These are phyloP conservation scores for Tremella fuciformis DNA, from an alignment of 768 basidiomycete species.

Conservation along the genomic window DNA sequence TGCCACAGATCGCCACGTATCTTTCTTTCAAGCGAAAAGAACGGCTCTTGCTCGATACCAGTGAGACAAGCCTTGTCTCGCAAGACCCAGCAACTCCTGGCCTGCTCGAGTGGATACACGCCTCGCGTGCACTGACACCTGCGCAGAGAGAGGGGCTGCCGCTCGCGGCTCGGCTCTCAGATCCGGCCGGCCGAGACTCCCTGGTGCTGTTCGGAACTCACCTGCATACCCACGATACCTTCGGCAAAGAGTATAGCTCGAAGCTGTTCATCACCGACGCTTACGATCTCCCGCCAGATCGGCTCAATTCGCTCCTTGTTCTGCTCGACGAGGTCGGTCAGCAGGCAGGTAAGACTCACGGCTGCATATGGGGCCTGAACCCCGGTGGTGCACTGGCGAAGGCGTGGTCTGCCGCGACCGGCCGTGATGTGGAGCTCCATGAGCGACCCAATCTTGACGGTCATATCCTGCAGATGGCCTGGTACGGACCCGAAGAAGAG, in stretches of 20 bases:
- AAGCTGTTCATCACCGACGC: too few relatives aligned
- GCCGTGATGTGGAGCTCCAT: slow-evolving; percentile 7
- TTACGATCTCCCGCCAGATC: slow-evolving; percentile 2
- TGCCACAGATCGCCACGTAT: neutral
- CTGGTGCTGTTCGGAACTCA: slow-evolving; percentile 30
- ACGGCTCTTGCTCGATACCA: neutral
- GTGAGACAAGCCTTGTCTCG: neutral
- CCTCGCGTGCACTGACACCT: too few relatives aligned
- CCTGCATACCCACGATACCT: slow-evolving; percentile 19
- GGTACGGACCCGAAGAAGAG: slow-evolving; percentile 31
- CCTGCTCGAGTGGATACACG: neutral
- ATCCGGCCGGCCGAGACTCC: slow-evolving; percentile 8
- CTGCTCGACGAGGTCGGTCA: slow-evolving; percentile 18
- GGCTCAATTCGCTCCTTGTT: slow-evolving; percentile 19
- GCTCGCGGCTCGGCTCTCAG: slow-evolving; percentile 1
- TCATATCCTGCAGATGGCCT: slow-evolving; percentile 34
- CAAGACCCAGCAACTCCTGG: slow-evolving; percentile 10
- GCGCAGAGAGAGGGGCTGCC: too few relatives aligned
- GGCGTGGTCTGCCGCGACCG: slow-evolving; percentile 16
- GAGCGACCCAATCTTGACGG: slow-evolving; percentile 24
- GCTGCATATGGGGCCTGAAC: slow-evolving; percentile 34
- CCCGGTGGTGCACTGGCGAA: slow-evolving; percentile 4
- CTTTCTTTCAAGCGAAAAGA: neutral
- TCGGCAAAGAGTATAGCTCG: slow-evolving; percentile 5
- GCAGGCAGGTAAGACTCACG: slow-evolving; percentile 19